Base-by-base conservation (phyloP, 352 stramenopile species). In the Discostella stelligera region DNA sequence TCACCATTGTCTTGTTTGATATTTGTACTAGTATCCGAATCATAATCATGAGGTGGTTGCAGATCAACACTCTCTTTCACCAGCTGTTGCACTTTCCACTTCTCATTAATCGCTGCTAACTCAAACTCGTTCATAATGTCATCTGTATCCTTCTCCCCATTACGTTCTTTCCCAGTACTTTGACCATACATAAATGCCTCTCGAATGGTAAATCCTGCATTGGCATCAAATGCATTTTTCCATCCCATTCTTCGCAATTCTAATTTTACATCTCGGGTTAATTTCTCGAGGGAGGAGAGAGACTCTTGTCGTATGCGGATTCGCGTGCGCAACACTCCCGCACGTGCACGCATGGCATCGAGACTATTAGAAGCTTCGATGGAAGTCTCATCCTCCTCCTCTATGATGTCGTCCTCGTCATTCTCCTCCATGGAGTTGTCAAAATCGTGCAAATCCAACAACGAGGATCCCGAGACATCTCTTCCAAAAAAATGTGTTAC, bases 291-390 rank as follows among this genome's bases (percentile, higher is more conserved):
- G n/a, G 48, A 18, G 5, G 37, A 54, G n/a, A 78, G 54, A 21
- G 58, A 64, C 21, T 58, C 54, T 37, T 67, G 67, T 39, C 61
- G 66, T 20, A 77, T n/a, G 30, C 67, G 61, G 55, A 82, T 82
- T 67, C 55, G 39, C 39, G 66, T 78, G 23, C 82, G 70, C n/a
- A 88, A 52, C 14, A 86, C 74, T 61, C 67, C 82, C 18, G 79
- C 72, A 44, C 69, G 48, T 16, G 82, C 74, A 56, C 56, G 66
- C 54, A 84, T 74, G 0, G 56, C 68, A 70, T 88, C 78, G 14
- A 80, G 30, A 46, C 68, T 75, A 10, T 39, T 64, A 14, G 65
- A 50, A 27, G 61, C 21, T 20, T 64, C 59, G 18, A 59, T 18
- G 23, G 65, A 4, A n/a, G 3, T 55, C 10, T 59, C 44, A 32